Conservation (phyloP, 352 stramenopile species). For the Globisporangium acanthophoron region DNA sequence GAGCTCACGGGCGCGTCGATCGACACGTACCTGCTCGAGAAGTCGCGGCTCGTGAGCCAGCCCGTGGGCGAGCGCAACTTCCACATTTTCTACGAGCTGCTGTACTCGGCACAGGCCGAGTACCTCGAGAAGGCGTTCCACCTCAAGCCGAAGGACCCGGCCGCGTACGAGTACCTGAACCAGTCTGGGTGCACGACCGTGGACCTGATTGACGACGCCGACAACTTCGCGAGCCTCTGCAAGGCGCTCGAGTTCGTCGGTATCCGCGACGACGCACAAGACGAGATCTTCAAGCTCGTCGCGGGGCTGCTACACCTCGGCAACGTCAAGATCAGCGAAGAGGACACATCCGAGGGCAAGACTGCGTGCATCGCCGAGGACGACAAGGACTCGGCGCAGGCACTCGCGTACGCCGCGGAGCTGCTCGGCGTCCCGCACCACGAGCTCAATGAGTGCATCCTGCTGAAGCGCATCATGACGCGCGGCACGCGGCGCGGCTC, state of each 20-base stretch:
- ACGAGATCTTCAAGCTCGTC: conserved; percentile 73
- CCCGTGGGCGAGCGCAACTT: conserved; percentile 79
- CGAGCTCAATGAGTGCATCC: conserved; percentile 64
- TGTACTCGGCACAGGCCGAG: conserved; percentile 51
- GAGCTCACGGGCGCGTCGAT: conserved; percentile 74
- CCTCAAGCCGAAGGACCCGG: conserved; percentile 36
- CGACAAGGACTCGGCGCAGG: conserved; percentile 40
- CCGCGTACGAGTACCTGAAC: conserved; percentile 14
- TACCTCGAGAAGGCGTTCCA: conserved; percentile 45
- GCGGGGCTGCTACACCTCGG: conserved; percentile 73
- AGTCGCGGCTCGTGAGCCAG: conserved; percentile 21
- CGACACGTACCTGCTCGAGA: neutral
- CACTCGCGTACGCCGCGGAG: conserved; percentile 42
- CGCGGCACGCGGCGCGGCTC: conserved; percentile 65
- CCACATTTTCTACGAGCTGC: conserved; percentile 83
- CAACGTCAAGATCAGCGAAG: conserved; percentile 67
- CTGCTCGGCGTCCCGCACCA: conserved; percentile 62
- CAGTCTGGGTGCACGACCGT: conserved; percentile 71
- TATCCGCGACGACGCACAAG: conserved; percentile 51
- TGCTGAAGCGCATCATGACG: conserved; percentile 80
- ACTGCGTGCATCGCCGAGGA: conserved; percentile 51
- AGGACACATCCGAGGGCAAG: conserved; percentile 69
- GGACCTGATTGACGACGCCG: conserved; percentile 62
- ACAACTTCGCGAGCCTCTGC: conserved; percentile 64
- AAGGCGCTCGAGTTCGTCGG: conserved; percentile 67